Conservation (phyloP, 2,329 filamentous ascomycete genomes). For the Metarhizium album region DNA sequence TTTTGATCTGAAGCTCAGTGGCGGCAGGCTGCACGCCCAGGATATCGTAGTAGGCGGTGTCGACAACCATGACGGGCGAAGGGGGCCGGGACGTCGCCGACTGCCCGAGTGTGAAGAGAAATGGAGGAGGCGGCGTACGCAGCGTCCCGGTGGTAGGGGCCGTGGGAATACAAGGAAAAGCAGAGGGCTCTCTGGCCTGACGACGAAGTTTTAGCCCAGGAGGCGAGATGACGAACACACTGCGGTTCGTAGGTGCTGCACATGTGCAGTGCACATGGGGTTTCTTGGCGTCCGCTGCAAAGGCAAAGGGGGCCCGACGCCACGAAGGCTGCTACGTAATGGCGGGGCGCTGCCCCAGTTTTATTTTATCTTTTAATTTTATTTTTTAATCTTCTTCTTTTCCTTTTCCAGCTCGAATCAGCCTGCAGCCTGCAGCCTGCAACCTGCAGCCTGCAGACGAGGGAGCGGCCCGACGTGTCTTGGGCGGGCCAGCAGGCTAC, state of each 20-base stretch:
- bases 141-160: not conserved
- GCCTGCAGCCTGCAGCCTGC: too few relatives aligned
- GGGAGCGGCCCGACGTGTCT: too few relatives aligned
- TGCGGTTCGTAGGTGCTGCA: too few relatives aligned
- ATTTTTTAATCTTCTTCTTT: too few relatives aligned
- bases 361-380: too few relatives aligned
- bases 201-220: not conserved
- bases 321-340: constrained; percentile 21
- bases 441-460: too few relatives aligned
- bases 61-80: constrained; percentile 60
- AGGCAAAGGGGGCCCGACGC: too few relatives aligned
- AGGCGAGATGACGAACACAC: constrained; percentile 1
- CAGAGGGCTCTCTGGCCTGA: too few relatives aligned
- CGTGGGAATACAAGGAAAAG: not conserved
- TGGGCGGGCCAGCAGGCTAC: too few relatives aligned
- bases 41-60: constrained; percentile 81
- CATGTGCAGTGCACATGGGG: not conserved
- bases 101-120: not conserved
- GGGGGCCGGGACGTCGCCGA: not conserved
- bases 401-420: too few relatives aligned
- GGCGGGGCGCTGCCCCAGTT: constrained; percentile 21
- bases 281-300: not conserved
- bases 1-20: constrained; percentile 89
- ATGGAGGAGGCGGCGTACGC: not conserved
- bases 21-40: constrained; percentile 77